phyloP scores from a whole-genome alignment of 441 rosid genomes.

The Croton setiger region DNA sequence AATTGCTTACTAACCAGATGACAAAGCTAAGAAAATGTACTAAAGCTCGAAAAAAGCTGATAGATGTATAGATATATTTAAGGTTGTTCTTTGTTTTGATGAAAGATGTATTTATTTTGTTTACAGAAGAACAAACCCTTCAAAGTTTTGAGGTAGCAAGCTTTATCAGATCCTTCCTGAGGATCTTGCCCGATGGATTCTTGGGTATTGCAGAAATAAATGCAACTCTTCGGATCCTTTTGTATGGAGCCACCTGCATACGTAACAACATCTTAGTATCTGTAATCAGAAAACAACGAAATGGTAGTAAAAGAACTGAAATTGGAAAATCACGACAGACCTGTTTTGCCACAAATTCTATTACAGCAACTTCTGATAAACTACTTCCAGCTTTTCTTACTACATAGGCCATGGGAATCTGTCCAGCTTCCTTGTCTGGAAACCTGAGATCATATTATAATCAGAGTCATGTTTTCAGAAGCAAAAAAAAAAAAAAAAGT shows the following conservation, averaged over 20 bases:
- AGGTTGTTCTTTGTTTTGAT: not conserved
- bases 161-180: conserved; percentile 79
- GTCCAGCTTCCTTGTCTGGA: conserved; percentile 77
- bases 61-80: not conserved
- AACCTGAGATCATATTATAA: conserved; percentile 37
- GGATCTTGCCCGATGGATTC: conserved; percentile 89
- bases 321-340: conserved; percentile 23
- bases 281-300: not conserved
- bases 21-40: conserved; percentile 7
- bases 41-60: not conserved
- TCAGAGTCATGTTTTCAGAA: not conserved
- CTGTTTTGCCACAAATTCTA: conserved; percentile 64
- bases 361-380: conserved; percentile 41
- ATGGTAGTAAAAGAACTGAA: not conserved
- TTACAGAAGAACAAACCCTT: conserved; percentile 14
- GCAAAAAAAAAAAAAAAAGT: not conserved
- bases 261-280: not conserved
- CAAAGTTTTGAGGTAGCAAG: conserved; percentile 75
- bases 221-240: conserved; percentile 68
- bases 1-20: not conserved
- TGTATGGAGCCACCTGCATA: conserved; percentile 77
- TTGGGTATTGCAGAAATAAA: conserved; percentile 72
- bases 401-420: conserved; percentile 80
- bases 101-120: no score
- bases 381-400: conserved; percentile 51